phyloP scores from a whole-genome alignment of 345 rosid genomes.

The Syzygium jambos region DNA sequence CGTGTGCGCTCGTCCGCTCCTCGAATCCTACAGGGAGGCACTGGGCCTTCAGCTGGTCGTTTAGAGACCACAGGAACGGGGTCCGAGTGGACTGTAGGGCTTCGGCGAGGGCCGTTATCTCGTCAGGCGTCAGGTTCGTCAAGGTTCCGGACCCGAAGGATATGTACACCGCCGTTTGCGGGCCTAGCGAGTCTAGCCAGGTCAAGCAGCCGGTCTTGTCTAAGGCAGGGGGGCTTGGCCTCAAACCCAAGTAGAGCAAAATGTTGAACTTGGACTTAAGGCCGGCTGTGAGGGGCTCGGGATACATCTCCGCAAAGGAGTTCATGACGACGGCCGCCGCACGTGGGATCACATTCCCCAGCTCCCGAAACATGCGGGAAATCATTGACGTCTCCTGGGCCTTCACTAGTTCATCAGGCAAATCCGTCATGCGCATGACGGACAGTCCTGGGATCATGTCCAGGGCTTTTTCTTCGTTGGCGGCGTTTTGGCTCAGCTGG shows the following conservation, averaged over 20 bases:
- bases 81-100: constrained; percentile 32
- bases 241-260: constrained; percentile 15
- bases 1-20: constrained; percentile 20
- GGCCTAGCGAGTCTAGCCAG: constrained; percentile 35
- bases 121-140: constrained; percentile 19
- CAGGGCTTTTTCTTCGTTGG: constrained; percentile 22
- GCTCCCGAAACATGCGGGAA: constrained; percentile 6
- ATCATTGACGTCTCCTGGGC: background rate
- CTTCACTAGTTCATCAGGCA: constrained; percentile 15
- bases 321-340: constrained; percentile 31
- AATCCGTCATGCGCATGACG: constrained; percentile 26
- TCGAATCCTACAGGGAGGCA: constrained; percentile 15
- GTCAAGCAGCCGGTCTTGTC: constrained; percentile 40
- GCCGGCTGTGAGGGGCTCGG: constrained; percentile 5
- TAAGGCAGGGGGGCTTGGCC: background rate
- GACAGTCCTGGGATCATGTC: constrained; percentile 44
- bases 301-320: constrained; percentile 31
- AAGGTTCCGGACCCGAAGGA: constrained; percentile 40
- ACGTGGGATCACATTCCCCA: constrained; percentile 25
- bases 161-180: constrained; percentile 38
- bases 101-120: constrained; percentile 37
- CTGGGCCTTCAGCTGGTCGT: background rate
- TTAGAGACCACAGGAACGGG: constrained; percentile 25
- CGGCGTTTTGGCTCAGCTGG: background rate
- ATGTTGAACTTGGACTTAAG: constrained; percentile 22